Evolutionary conservation across 1,284 basidiomycete species (phyloP).

Genomic region (Malassezia dermatis): DNA sequence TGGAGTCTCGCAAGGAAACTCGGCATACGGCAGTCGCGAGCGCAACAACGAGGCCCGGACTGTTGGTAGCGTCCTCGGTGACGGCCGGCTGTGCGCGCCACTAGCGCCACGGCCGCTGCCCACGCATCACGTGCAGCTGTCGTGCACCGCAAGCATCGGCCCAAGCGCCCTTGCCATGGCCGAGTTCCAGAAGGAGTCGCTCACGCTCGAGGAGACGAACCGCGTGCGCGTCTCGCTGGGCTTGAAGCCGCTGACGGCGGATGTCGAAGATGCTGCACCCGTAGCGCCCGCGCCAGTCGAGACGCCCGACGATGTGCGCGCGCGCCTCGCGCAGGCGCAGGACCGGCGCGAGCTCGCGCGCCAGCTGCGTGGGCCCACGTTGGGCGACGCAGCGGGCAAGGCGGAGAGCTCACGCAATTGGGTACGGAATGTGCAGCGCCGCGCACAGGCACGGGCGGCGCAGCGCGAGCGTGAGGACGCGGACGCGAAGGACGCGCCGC

Average conservation of each 20-base stretch:
- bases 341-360: slow-evolving; percentile 81
- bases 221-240: slow-evolving; percentile 88
- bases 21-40: slow-evolving; percentile 4
- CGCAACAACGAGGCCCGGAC: not conserved
- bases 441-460: slow-evolving; percentile 70
- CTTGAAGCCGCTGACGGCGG: slow-evolving; percentile 65
- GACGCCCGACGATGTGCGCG: slow-evolving; percentile 58
- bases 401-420: slow-evolving; percentile 62
- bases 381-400: slow-evolving; percentile 62
- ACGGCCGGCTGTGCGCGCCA: not conserved
- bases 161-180: slow-evolving; percentile 22
- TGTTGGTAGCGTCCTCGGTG: not conserved
- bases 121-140: slow-evolving; percentile 3
- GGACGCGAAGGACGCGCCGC: slow-evolving; percentile 55
- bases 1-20: slow-evolving; percentile 13
- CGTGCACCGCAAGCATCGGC: not conserved
- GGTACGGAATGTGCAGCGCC: slow-evolving; percentile 78
- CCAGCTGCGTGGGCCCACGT: slow-evolving; percentile 75
- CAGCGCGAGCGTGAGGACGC: slow-evolving; percentile 61
- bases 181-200: slow-evolving; percentile 56
- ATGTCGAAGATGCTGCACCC: slow-evolving; percentile 45
- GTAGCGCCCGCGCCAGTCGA: slow-evolving; percentile 55
- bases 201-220: slow-evolving; percentile 94
- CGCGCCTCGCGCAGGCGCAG: slow-evolving; percentile 53
- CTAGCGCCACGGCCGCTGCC: not conserved